Conservation (phyloP, 2,329 filamentous ascomycete species). For the Fonsecaea pedrosoi region DNA sequence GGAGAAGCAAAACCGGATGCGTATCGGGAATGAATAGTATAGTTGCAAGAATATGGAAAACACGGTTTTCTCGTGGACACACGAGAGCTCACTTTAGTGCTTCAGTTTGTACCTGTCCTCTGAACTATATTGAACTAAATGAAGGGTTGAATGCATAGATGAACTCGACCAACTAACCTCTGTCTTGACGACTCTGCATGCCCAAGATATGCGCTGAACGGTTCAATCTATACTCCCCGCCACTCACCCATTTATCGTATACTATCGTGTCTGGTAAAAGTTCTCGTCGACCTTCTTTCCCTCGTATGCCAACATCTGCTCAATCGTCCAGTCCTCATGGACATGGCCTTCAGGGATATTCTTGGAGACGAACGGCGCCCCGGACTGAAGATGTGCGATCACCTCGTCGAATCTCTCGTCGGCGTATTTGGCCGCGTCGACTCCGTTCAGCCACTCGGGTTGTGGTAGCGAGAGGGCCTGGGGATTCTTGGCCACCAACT, state of each 20-base stretch:
- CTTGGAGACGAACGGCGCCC: conserved; percentile 51
- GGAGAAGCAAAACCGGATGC: not conserved
- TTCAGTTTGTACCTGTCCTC: not conserved
- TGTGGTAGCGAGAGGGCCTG: conserved; percentile 55
- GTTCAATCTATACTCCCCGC: too few species aligned
- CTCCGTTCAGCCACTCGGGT: conserved; percentile 58
- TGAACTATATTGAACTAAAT: too few species aligned
- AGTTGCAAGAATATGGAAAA: not conserved
- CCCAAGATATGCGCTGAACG: too few species aligned
- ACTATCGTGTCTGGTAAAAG: conserved; percentile 6
- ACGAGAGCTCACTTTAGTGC: not conserved
- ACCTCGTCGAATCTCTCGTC: conserved; percentile 47
- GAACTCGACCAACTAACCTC: too few species aligned
- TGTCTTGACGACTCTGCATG: too few species aligned
- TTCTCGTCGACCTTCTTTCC: conserved; percentile 3
- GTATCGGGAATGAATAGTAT: conserved; percentile 5
- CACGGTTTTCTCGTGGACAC: not conserved
- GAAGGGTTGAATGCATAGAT: conserved; percentile 1
- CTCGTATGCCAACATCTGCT: conserved; percentile 43
- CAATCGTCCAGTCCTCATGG: conserved; percentile 52
- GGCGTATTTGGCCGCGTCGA: conserved; percentile 57
- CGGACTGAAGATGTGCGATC: conserved; percentile 51
- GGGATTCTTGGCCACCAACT: conserved; percentile 49
- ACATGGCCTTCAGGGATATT: conserved; percentile 55
- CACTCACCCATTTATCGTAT: too few species aligned